Evolutionary conservation across 441 rosid species (phyloP).

Genomic region (Codiaeum variegatum): DNA sequence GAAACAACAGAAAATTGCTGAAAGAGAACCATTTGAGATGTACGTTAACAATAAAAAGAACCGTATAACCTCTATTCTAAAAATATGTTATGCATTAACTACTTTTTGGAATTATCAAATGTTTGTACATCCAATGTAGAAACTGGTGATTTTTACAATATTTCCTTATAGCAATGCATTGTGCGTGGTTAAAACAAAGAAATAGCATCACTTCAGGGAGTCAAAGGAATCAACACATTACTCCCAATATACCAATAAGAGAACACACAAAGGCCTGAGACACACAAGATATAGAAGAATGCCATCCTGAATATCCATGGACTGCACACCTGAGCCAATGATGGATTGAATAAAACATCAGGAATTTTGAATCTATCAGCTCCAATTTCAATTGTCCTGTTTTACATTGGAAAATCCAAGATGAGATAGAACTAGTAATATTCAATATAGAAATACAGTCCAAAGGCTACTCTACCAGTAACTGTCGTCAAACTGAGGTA

Average conservation of each 20-base stretch:
- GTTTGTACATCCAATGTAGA: background rate
- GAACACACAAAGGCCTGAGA: background rate
- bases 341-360: constrained; percentile 89
- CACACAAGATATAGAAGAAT: background rate
- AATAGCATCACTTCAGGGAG: background rate
- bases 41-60: background rate
- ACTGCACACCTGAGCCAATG: constrained; percentile 67
- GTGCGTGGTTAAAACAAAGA: background rate
- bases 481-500: background rate
- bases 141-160: background rate
- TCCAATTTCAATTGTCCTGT: constrained; percentile 96
- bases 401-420: constrained; percentile 7
- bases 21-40: background rate
- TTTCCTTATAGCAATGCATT: background rate
- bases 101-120: background rate
- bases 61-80: background rate
- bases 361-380: constrained; percentile 97
- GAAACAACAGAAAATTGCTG: background rate
- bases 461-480: constrained; percentile 15
- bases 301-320: constrained; percentile 10
- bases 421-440: background rate
- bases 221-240: background rate
- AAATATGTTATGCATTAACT: background rate
- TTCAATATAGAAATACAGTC: background rate
- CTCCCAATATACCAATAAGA: background rate